phyloP scores from a whole-genome alignment of 2,329 filamentous ascomycete genomes.

The Aspergillus brasiliensis region DNA sequence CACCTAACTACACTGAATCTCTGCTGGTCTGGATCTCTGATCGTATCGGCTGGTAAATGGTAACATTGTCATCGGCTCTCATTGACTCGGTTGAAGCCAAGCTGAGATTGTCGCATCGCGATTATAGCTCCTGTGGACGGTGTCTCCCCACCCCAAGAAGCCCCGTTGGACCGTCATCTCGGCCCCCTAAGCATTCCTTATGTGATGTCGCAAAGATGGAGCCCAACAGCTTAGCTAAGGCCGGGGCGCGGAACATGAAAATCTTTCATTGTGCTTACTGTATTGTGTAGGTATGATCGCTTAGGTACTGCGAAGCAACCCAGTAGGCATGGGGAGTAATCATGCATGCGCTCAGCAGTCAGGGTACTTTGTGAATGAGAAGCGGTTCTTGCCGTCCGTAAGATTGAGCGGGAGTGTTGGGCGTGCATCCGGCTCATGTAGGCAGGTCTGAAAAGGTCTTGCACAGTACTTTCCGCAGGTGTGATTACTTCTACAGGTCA shows the following conservation, averaged over 20 bases:
- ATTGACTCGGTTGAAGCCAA: neutral
- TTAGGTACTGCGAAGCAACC: neutral
- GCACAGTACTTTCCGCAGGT: neutral
- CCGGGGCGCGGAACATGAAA: neutral
- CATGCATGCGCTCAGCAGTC: neutral
- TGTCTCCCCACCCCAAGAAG: neutral
- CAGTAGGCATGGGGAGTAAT: neutral
- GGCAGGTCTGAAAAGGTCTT: neutral
- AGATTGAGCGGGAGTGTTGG: neutral
- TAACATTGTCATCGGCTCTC: neutral
- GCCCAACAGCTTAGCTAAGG: neutral
- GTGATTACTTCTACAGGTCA: neutral
- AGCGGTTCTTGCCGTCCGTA: neutral
- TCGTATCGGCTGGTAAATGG: slow-evolving; percentile 4
- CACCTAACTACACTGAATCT: neutral
- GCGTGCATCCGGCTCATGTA: slow-evolving; percentile 1
- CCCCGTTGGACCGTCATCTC: slow-evolving; percentile 3
- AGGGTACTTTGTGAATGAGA: neutral
- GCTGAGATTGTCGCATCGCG: slow-evolving; percentile 1
- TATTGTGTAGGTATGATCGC: neutral
- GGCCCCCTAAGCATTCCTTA: slow-evolving; percentile 1
- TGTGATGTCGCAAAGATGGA: neutral
- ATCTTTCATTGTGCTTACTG: neutral
- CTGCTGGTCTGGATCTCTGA: neutral
- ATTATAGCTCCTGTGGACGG: neutral